Base-by-base conservation (phyloP, 1,284 basidiomycete genomes). In the Melampsora americana region DNA sequence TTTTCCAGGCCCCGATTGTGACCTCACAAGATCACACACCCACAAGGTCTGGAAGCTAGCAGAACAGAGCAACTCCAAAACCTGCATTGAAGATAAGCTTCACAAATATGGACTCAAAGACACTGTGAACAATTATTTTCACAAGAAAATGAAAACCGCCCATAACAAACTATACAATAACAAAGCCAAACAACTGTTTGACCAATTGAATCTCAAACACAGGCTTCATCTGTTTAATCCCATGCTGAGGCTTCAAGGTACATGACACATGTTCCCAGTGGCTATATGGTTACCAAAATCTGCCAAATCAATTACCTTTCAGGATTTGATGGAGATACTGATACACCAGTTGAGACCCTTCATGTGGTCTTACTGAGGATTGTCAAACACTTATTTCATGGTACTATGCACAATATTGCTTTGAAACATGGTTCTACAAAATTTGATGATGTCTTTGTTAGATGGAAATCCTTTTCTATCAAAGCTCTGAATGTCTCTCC, bases 361-460 rank as follows among this genome's bases (percentile, higher is more conserved):
- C 84, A 84, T 79, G 82, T 83, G 0, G 77, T 84, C 9, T 79
- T 84, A 0, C 79, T 84, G 0, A 84, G 84, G 0, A 79, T 84
- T 48, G 79, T 84, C 14, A 85, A 85, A 78, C 84, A 85, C 66
- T 79, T 84, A 35, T 85, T 84, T 83, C 78, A 81, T 0, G 83
- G 85, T 77, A 80, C 79, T 0, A 79, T 84, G 0, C 61, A 77
- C 7, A 72, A 78, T 1, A 78, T 79, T 9, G 79, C 77, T 42
- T 53, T 73, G 4, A 50, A 70, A 6, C 32, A 66, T 16, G 32
- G 32, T 77, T 14, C 80, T 79, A 68, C 62, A 77, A 12, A 42
- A 7, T 12, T 12, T 42, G 39, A 42, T 12, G 42, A 79, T 0
- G 77, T 84, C 0, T 79, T 75, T 20, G 78, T 80, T 3, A 78